Evolutionary conservation across 2,329 filamentous ascomycete species (phyloP).

Genomic region (Aureobasidium sp.): DNA sequence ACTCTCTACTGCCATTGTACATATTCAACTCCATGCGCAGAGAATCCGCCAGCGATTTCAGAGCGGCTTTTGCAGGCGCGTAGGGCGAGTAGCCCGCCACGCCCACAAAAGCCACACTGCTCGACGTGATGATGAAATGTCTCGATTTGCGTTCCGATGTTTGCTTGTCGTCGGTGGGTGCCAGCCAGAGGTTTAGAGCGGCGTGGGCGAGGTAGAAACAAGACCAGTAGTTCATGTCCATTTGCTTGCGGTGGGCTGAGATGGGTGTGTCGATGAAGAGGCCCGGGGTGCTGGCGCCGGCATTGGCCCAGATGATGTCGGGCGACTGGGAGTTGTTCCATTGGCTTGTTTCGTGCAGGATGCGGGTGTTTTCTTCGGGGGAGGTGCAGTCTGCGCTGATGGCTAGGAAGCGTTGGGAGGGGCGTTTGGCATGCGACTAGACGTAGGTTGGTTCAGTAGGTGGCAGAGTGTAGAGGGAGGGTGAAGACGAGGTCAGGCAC

Average conservation of each 20-base stretch:
- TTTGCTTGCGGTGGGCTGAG: constrained; percentile 62
- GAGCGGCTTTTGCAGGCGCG: constrained; percentile 74
- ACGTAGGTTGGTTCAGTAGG: background rate
- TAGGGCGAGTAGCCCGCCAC: constrained; percentile 80
- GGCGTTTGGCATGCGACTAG: background rate
- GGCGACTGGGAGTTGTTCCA: constrained; percentile 72
- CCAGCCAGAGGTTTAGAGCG: constrained; percentile 67
- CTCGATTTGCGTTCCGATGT: constrained; percentile 41
- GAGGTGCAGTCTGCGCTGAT: constrained; percentile 76
- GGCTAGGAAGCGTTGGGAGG: constrained; percentile 67
- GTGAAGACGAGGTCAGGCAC: constrained; percentile 36
- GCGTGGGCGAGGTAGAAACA: constrained; percentile 80
- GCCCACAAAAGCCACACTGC: constrained; percentile 65
- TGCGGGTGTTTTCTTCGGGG: constrained; percentile 59
- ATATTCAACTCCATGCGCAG: constrained; percentile 77
- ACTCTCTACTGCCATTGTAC: constrained; percentile 61
- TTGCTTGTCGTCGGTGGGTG: constrained; percentile 24
- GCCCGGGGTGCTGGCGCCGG: constrained; percentile 65
- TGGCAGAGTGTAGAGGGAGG: background rate
- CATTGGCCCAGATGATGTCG: constrained; percentile 87
- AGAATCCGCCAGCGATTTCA: constrained; percentile 75
- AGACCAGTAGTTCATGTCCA: constrained; percentile 91
- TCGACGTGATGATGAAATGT: constrained; percentile 85
- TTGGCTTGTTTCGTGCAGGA: constrained; percentile 63
- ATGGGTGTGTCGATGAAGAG: constrained; percentile 72